Evolutionary conservation across 148 eudicot genomes (phyloP), one percentile per base, ranked within the genome.

Genomic region (Cornus kousa): DNA sequence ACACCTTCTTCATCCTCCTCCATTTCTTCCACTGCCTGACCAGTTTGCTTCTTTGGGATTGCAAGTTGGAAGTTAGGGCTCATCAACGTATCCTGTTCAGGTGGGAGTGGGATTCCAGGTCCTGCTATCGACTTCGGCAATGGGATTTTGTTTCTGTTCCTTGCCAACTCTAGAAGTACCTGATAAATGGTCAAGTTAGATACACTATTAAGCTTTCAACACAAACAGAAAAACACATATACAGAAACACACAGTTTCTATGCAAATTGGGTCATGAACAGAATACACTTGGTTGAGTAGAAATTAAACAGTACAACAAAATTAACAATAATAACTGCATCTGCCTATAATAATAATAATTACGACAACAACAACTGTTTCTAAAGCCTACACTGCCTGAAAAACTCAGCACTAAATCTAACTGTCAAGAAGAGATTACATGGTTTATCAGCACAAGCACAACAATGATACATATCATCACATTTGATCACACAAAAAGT

Each of bases 11-110:
- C 94, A 46, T 94, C 94, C 74, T 84, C 88, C 78, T 89, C 92
- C 3, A 80, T 84, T 80, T 94, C 98, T 88, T 92, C 97, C 40
- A 83, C 50, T 19, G 86, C 81, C 76, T 81, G 94, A 43, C 72
- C 64, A 19, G 78, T 55, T 75, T 76, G 93, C 79, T 80, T 88
- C 84, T 74, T 86, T 48, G 93, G 89, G 55, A 92, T 86, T 64
- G 85, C 73, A 12, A 92, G 87, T 75, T 94, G 98, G 82, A 90
- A 92, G 77, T 94, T 94, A 3, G 97, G 98, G 72, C 90, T 84
- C 77, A 94, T 86, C 77, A 94, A 84, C 1, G 97, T 94, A 77
- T 94, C 94, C 43, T 90, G 85, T 79, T 94, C 97, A 0, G 97
- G 94, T 17, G 97, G 97, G 37, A 92, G 92, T 5, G 91, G 86